Percentiles rank a stretch among this genome's conserved stretches.
Evolutionary conservation across 495 filamentous ascomycete species (phyloP).

Genomic region (Aspergillus indologenus): DNA sequence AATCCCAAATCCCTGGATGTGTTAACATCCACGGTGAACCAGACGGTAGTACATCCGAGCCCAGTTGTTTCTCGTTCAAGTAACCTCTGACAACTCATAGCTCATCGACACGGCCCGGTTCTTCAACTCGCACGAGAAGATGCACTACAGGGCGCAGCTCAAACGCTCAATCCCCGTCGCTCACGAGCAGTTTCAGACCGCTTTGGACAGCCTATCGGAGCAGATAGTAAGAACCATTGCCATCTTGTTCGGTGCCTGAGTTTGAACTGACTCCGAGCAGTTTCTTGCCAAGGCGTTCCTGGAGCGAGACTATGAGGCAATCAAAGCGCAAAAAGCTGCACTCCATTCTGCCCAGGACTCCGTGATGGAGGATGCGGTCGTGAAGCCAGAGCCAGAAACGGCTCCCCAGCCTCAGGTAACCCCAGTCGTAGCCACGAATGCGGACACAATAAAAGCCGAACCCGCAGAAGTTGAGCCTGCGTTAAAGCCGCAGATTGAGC

Average conservation of each 20-base stretch:
- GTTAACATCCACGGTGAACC: slow-evolving; percentile 43
- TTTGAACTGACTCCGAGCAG: slow-evolving; percentile 27
- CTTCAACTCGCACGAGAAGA: slow-evolving; percentile 38
- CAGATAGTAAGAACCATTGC: slow-evolving; percentile 44
- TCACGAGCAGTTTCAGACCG: slow-evolving; percentile 46
- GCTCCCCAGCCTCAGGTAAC: slow-evolving; percentile 14
- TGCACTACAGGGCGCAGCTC: slow-evolving; percentile 36
- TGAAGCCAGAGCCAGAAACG: slow-evolving; percentile 17
- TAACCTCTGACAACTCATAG: slow-evolving; percentile 30
- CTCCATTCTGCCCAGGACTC: slow-evolving; percentile 31
- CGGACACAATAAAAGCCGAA: slow-evolving; percentile 17
- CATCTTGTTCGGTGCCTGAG: background rate
- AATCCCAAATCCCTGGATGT: slow-evolving; percentile 43
- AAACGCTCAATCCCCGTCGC: slow-evolving; percentile 43
- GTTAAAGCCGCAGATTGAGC: slow-evolving; percentile 12
- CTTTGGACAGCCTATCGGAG: slow-evolving; percentile 49
- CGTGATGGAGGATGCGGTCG: slow-evolving; percentile 29
- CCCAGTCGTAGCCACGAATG: slow-evolving; percentile 14
- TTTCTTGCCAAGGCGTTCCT: slow-evolving; percentile 47
- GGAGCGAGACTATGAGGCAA: slow-evolving; percentile 44
- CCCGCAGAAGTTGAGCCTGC: slow-evolving; percentile 14
- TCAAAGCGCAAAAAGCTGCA: slow-evolving; percentile 35
- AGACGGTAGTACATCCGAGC: slow-evolving; percentile 32
- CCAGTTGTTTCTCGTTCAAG: background rate
- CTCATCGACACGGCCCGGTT: slow-evolving; percentile 49